phyloP scores from a whole-genome alignment of 306 rosid genomes.

The Acacia crassicarpa region DNA sequence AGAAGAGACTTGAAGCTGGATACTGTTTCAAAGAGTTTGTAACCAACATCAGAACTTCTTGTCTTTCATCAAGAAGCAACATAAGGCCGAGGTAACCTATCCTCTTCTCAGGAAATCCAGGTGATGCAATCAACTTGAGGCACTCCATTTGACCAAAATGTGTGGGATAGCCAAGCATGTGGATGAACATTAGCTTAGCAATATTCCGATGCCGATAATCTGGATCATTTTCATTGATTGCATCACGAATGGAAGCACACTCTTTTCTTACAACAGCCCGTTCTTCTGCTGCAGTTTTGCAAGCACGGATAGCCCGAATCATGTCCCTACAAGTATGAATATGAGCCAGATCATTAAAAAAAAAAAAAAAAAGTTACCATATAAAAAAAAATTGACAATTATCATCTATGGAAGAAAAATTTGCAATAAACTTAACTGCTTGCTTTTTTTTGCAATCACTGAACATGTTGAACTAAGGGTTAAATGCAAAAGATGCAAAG shows the following conservation, averaged over 20 bases:
- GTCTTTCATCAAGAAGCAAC: conserved; percentile 91
- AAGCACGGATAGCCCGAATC: conserved; percentile 81
- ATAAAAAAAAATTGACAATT: background rate
- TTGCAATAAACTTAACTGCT: background rate
- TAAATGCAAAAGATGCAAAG: background rate
- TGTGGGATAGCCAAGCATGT: conserved; percentile 86
- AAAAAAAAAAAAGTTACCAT: background rate
- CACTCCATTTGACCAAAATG: conserved; percentile 95
- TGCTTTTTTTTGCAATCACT: background rate
- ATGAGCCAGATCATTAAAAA: conserved; percentile 12
- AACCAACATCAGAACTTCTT: conserved; percentile 84
- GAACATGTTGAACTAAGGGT: background rate
- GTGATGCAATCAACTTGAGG: conserved; percentile 74
- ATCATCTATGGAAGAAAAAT: background rate
- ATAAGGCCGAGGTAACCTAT: conserved; percentile 83
- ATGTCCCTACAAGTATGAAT: conserved; percentile 59
- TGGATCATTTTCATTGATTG: conserved; percentile 71
- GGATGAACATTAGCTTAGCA: conserved; percentile 86
- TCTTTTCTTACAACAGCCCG: conserved; percentile 79
- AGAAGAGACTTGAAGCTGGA: conserved; percentile 41
- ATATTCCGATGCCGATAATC: conserved; percentile 80
- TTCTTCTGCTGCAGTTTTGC: conserved; percentile 89
- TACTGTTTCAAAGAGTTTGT: conserved; percentile 84
- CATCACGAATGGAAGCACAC: conserved; percentile 76
- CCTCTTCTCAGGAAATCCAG: conserved; percentile 85